These are phyloP conservation scores for Toxicodendron radicans DNA, from an alignment of 345 rosid species.

Conservation along the genomic window DNA sequence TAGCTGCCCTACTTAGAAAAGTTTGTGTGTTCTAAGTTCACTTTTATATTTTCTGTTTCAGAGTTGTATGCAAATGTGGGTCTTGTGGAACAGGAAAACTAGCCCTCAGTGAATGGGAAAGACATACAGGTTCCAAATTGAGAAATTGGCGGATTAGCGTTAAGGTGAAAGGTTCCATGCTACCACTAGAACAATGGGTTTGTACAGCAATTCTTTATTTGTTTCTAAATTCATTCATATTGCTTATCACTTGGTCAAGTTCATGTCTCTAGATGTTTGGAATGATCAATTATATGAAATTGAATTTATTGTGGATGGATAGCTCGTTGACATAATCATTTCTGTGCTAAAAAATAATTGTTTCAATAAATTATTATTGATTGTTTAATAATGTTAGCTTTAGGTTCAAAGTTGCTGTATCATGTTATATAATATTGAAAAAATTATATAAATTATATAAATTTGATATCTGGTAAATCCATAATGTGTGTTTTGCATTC, in stretches of 20 bases:
- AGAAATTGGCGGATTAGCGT: constrained; percentile 87
- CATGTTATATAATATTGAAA: too few relatives aligned
- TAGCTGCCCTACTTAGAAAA: not conserved
- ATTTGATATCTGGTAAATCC: too few relatives aligned
- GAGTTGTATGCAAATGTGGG: constrained; percentile 97
- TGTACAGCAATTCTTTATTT: constrained; percentile 31
- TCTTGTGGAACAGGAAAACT: constrained; percentile 80
- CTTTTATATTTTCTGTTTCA: constrained; percentile 32
- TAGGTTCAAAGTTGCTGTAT: too few relatives aligned
- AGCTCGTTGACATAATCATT: too few relatives aligned
- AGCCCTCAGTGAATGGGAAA: constrained; percentile 97
- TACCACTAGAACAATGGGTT: constrained; percentile 95
- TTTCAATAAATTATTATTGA: too few relatives aligned
- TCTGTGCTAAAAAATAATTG: too few relatives aligned
- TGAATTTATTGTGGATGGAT: too few relatives aligned
- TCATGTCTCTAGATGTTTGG: constrained; percentile 14
- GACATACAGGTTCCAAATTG: constrained; percentile 83
- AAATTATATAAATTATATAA: too few relatives aligned
- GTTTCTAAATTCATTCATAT: constrained; percentile 16
- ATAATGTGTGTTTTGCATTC: too few relatives aligned
- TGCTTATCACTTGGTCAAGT: constrained; percentile 2
- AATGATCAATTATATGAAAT: not conserved
- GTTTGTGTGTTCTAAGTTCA: not conserved
- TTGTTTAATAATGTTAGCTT: too few relatives aligned
- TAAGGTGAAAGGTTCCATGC: constrained; percentile 84